Evolutionary conservation across 352 stramenopile genomes (phyloP).

Genomic region (Aphanomyces stellatus): DNA sequence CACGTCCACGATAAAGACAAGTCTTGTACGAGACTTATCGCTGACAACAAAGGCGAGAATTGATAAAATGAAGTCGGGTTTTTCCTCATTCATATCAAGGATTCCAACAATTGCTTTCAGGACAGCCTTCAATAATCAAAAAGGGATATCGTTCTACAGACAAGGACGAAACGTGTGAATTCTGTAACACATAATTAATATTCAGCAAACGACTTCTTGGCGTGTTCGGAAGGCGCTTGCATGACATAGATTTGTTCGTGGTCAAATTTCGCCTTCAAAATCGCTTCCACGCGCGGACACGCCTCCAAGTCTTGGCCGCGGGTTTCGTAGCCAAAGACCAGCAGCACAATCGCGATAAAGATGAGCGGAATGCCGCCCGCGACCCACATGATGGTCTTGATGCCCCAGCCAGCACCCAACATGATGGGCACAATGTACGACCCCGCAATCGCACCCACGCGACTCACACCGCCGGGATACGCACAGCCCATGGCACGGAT

Average conservation of each 20-base stretch:
- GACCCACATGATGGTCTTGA: conserved; percentile 22
- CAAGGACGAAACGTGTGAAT: too few species aligned
- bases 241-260: neutral
- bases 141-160: too few species aligned
- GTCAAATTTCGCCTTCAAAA: conserved; percentile 14
- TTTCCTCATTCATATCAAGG: too few species aligned
- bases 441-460: conserved; percentile 23
- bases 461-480: conserved; percentile 22
- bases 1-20: too few species aligned
- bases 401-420: conserved; percentile 3
- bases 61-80: too few species aligned
- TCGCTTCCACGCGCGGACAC: conserved; percentile 5
- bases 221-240: too few species aligned
- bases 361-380: conserved; percentile 12
- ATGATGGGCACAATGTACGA: conserved; percentile 24
- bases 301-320: conserved; percentile 29
- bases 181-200: too few species aligned
- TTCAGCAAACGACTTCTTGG: too few species aligned
- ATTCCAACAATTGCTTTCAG: too few species aligned
- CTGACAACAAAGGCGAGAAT: too few species aligned
- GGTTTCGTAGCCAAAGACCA: conserved; percentile 22
- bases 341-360: conserved; percentile 4
- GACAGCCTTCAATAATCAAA: too few species aligned
- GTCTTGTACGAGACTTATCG: too few species aligned
- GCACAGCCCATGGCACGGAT: conserved; percentile 21